These are phyloP conservation scores for Collybia nuda DNA, from an alignment of 768 basidiomycete genomes.

Conservation along the genomic window DNA sequence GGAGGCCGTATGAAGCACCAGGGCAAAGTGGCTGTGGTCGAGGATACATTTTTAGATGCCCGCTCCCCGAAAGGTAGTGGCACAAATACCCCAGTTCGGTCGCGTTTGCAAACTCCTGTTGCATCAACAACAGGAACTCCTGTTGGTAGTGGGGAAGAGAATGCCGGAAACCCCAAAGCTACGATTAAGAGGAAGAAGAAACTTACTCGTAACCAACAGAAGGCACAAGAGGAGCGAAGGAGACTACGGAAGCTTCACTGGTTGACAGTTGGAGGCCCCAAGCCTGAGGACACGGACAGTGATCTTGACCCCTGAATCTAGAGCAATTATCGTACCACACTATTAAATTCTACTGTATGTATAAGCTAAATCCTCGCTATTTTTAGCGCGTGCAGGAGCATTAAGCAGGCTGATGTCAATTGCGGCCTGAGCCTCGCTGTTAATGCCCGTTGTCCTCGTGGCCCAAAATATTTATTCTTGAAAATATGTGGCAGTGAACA, in stretches of 20 bases:
- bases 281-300: conserved; percentile 82
- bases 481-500: too few relatives aligned
- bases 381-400: too few relatives aligned
- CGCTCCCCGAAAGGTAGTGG: conserved; percentile 73
- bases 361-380: too few relatives aligned
- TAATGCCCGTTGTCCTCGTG: too few relatives aligned
- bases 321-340: too few relatives aligned
- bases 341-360: too few relatives aligned
- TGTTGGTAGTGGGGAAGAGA: conserved; percentile 77
- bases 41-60: conserved; percentile 76
- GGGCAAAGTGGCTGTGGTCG: conserved; percentile 84
- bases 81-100: conserved; percentile 67
- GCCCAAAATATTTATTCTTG: too few relatives aligned
- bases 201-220: conserved; percentile 83
- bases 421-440: too few relatives aligned
- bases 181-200: conserved; percentile 85
- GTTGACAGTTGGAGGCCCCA: conserved; percentile 80
- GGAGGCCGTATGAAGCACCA: conserved; percentile 81
- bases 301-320: conserved; percentile 28
- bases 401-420: too few relatives aligned
- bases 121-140: conserved; percentile 75
- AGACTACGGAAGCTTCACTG: conserved; percentile 78
- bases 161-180: conserved; percentile 30
- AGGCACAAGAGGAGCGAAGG: conserved; percentile 86
- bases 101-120: conserved; percentile 67